A percentile compares a stretch with the other conserved stretches of the same genome.
Conservation (phyloP, 2,329 filamentous ascomycete species). For the Meredithiella fracta region DNA sequence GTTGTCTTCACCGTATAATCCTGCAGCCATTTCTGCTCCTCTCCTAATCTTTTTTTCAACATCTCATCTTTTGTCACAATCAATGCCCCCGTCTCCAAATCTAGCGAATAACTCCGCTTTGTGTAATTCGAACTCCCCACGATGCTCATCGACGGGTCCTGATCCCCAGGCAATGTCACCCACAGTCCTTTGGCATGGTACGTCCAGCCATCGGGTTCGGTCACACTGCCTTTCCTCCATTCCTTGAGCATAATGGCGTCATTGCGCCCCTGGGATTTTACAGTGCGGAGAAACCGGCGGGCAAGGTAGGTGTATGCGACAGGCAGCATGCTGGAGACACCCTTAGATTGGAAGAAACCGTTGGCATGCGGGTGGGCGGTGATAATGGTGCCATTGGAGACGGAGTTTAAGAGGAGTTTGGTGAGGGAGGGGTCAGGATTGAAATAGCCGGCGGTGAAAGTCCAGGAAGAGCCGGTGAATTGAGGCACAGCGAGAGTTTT, state of each 20-base stretch:
- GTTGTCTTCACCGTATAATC: slow-evolving; percentile 53
- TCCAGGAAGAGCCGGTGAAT: slow-evolving; percentile 64
- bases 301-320: slow-evolving; percentile 84
- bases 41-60: slow-evolving; percentile 54
- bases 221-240: slow-evolving; percentile 71
- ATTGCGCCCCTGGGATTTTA: slow-evolving; percentile 29
- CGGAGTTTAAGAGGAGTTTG: slow-evolving; percentile 58
- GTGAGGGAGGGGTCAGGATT: slow-evolving; percentile 82
- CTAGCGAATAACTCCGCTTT: slow-evolving; percentile 77
- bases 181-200: slow-evolving; percentile 96
- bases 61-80: slow-evolving; percentile 64
- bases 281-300: slow-evolving; percentile 55
- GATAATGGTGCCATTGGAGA: slow-evolving; percentile 63
- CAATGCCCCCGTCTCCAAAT: slow-evolving; percentile 76
- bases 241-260: slow-evolving; percentile 60
- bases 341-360: slow-evolving; percentile 79
- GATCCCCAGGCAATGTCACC: slow-evolving; percentile 55
- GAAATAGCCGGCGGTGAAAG: slow-evolving; percentile 96
- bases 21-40: slow-evolving; percentile 68
- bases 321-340: slow-evolving; percentile 77
- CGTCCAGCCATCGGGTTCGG: slow-evolving; percentile 75
- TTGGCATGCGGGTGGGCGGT: slow-evolving; percentile 89
- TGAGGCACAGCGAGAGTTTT: slow-evolving; percentile 45
- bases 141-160: slow-evolving; percentile 58
- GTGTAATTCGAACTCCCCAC: slow-evolving; percentile 94